These are phyloP conservation scores for Nemania sp. DNA, from an alignment of 2,329 filamentous ascomycete species.

Conservation along the genomic window DNA sequence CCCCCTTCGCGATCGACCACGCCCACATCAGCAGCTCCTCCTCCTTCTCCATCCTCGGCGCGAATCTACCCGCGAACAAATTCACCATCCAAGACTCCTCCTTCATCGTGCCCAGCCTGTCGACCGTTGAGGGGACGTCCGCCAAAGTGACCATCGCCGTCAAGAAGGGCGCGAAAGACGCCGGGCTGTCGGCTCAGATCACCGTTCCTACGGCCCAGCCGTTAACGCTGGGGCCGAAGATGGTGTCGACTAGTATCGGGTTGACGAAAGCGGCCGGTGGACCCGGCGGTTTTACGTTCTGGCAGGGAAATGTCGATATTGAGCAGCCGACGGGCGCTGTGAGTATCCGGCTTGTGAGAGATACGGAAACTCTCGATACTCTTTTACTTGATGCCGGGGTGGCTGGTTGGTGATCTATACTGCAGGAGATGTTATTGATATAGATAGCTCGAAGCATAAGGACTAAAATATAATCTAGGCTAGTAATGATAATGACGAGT, in stretches of 20 bases:
- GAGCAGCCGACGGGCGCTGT: slow-evolving; percentile 41
- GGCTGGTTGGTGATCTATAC: slow-evolving; percentile 43
- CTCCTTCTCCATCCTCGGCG: slow-evolving; percentile 37
- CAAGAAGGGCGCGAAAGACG: slow-evolving; percentile 23
- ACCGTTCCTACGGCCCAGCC: slow-evolving; percentile 42
- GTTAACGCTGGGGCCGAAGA: slow-evolving; percentile 43
- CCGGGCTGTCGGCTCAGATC: slow-evolving; percentile 34
- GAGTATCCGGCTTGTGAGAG: slow-evolving; percentile 41
- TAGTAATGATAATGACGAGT: background rate
- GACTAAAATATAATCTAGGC: background rate
- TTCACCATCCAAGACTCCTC: slow-evolving; percentile 40
- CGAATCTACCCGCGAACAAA: slow-evolving; percentile 21
- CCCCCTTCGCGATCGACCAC: slow-evolving; percentile 40
- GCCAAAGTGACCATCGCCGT: slow-evolving; percentile 40
- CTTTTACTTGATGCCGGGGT: slow-evolving; percentile 44
- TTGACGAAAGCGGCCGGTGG: slow-evolving; percentile 24
- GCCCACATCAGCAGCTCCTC: slow-evolving; percentile 28
- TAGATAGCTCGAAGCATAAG: background rate
- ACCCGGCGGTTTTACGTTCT: slow-evolving; percentile 30
- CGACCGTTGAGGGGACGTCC: slow-evolving; percentile 25
- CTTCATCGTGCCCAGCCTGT: slow-evolving; percentile 43
- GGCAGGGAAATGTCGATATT: slow-evolving; percentile 38
- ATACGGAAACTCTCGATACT: slow-evolving; percentile 39
- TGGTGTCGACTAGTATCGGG: slow-evolving; percentile 31
- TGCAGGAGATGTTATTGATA: background rate